Percentiles rank a stretch among this genome's conserved stretches.
Evolutionary conservation across 306 rosid species (phyloP).

Genomic region (Cucurbita ficifolia): DNA sequence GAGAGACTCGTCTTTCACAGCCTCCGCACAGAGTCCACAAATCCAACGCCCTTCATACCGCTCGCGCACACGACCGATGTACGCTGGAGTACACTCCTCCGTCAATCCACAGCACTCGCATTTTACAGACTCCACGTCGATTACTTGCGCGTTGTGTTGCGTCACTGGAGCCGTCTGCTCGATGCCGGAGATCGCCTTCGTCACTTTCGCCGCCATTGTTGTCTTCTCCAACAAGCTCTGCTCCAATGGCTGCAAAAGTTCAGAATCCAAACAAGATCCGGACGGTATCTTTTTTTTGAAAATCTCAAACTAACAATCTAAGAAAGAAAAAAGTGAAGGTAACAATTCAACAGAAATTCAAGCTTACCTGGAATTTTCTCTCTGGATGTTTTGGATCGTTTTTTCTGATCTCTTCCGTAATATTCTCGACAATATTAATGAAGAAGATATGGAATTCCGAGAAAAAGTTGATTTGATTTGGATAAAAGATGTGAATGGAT

Average conservation of each 20-base stretch:
- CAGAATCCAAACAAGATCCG: not conserved
- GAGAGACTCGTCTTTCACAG: conserved; percentile 44
- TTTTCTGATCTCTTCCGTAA: not conserved
- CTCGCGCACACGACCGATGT: conserved; percentile 44
- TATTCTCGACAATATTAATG: no score
- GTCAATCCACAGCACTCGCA: conserved; percentile 59
- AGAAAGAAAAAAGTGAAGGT: not conserved
- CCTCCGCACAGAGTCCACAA: conserved; percentile 70
- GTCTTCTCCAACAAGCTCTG: not conserved
- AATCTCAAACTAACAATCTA: not conserved
- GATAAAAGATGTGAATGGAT: not conserved
- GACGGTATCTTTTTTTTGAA: not conserved
- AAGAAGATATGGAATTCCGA: not conserved
- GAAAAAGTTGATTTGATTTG: not conserved
- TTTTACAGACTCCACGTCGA: conserved; percentile 28
- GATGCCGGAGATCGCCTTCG: conserved; percentile 7
- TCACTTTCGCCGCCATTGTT: conserved; percentile 12
- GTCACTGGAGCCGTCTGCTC: conserved; percentile 2
- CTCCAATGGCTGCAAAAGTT: not conserved
- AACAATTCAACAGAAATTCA: not conserved
- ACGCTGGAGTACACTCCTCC: conserved; percentile 67
- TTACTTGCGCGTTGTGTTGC: conserved; percentile 6
- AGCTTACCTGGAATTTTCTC: conserved; percentile 5
- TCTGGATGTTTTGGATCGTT: not conserved
- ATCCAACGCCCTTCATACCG: conserved; percentile 57